phyloP scores from a whole-genome alignment of 768 basidiomycete species.

The Naematelia encephala region DNA sequence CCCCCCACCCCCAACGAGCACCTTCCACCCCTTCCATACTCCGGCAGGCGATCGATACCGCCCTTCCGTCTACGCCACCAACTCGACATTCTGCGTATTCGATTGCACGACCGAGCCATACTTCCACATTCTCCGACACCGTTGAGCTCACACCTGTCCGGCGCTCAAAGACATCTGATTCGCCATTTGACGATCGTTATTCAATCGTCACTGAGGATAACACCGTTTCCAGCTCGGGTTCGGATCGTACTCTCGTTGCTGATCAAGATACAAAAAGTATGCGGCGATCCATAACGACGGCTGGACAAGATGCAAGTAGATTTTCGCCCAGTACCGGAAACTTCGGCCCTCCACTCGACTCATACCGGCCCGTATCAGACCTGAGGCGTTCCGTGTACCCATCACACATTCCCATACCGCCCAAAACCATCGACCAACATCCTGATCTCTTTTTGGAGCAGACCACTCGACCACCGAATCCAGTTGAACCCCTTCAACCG shows the following conservation, averaged over 20 bases:
- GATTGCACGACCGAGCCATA: conserved; percentile 9
- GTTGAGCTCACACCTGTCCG: conserved; percentile 21
- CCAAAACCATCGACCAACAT: conserved; percentile 28
- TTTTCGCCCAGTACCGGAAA: conserved; percentile 35
- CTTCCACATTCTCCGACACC: conserved; percentile 13
- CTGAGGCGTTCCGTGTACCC: conserved; percentile 35
- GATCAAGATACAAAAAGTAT: conserved; percentile 15
- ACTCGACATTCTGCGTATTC: conserved; percentile 8
- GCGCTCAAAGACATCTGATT: conserved; percentile 11
- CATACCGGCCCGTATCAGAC: conserved; percentile 20
- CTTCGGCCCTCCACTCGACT: conserved; percentile 12
- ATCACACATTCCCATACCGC: conserved; percentile 16
- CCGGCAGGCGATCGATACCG: conserved; percentile 28
- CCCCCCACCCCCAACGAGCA: conserved; percentile 12
- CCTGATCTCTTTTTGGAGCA: conserved; percentile 18
- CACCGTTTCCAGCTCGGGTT: conserved; percentile 2
- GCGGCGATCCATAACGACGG: conserved; percentile 11
- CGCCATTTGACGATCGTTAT: conserved; percentile 42
- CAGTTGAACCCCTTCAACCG: conserved; percentile 47
- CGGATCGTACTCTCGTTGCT: neutral
- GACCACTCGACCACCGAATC: neutral
- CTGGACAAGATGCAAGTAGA: conserved; percentile 16
- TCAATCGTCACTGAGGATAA: conserved; percentile 21
- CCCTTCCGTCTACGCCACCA: conserved; percentile 29
- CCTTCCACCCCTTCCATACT: conserved; percentile 5